Evolutionary conservation across 2,329 filamentous ascomycete species (phyloP), one percentile per base, ranked within the genome.

Genomic region (Achaetomium macrosporum): DNA sequence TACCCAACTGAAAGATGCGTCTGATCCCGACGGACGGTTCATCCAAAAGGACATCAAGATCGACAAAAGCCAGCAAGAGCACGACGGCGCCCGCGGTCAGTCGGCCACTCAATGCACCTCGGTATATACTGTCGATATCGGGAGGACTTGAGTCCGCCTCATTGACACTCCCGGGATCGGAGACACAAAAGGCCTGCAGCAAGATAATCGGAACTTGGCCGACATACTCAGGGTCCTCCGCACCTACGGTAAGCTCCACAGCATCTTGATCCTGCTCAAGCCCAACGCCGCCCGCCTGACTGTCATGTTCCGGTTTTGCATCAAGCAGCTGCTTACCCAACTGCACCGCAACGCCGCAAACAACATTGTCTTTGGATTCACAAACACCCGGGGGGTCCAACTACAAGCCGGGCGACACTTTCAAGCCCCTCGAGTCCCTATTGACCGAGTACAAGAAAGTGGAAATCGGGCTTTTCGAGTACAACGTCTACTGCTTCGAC

Each of bases 91-190:
- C n/a, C n/a, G n/a, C n/a, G n/a, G n/a, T n/a, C n/a, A n/a, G n/a
- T n/a, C n/a, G n/a, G n/a, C n/a, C n/a, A n/a, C n/a, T n/a, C n/a
- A n/a, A n/a, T n/a, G n/a, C n/a, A n/a, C n/a, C n/a, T n/a, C n/a
- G n/a, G n/a, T n/a, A n/a, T n/a, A n/a, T n/a, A n/a, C n/a, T n/a
- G n/a, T n/a, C n/a, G n/a, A n/a, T n/a, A n/a, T n/a, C n/a, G n/a
- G n/a, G n/a, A n/a, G n/a, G n/a, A n/a, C n/a, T n/a, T n/a, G n/a
- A n/a, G n/a, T n/a, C n/a, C n/a, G n/a, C n/a, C n/a, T n/a, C n/a
- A 73, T 73, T 42, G 72, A 74, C 53, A 74, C 72, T 0, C 72
- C 71, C 0, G 72, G 72, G 0, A 70, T 74, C 9, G 69, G 71
- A 3, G 71, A 74, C 47, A 71, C 68, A 2, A 64, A 69, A 8